Base-by-base conservation (phyloP, 2,329 filamentous ascomycete genomes). In the Sporothrix brunneoviolacea region DNA sequence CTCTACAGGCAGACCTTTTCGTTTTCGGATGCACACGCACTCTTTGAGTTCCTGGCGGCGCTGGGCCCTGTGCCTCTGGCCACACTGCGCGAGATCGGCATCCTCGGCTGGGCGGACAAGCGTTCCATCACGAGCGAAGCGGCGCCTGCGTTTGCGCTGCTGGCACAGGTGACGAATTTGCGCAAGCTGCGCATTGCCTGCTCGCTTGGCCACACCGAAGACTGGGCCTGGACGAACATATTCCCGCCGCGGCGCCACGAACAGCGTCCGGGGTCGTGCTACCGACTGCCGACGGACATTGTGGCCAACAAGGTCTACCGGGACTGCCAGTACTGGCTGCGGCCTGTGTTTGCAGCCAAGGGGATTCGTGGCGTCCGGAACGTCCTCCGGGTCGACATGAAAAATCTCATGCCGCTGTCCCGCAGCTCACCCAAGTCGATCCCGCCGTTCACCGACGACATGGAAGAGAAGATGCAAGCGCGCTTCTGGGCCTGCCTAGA, bases 141-240 rank as follows among this genome's bases (percentile, higher is more conserved):
- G 4, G 8, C 33, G 3, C 43, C 43, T 4, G 43, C 50, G 4
- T 32, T 51, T 36, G 28, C 42, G 3, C 21, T 32, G 4, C 28
- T 51, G 13, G 4, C n/a, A 1, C 21, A 21, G 15, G 21, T 47
- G 2, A 4, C 16, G n/a, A 42, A 43, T 13, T 32, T 51, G 12
- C 15, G 18, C 19, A 19, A 16, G 13, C 30, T 51, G 37, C 16
- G 10, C 8, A 30, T 51, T 4, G 9, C 9, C 10, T 47, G 43
- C 37, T 15, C 30, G 10, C 12, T 52, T 7, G 50, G 50, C 3
- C 4, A 32, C 6, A 18, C 38, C 5, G 22, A 39, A 8, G 38
- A 52, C 43, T 52, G 43, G 50, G 50, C 50, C 13, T 52, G 50
- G 50, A 6, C 22, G 4, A 42, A 43, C 10, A 42, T 52, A 6